Conservation (phyloP, 1,139 yeast genomes). For the Arxiozyma slooffiae region DNA sequence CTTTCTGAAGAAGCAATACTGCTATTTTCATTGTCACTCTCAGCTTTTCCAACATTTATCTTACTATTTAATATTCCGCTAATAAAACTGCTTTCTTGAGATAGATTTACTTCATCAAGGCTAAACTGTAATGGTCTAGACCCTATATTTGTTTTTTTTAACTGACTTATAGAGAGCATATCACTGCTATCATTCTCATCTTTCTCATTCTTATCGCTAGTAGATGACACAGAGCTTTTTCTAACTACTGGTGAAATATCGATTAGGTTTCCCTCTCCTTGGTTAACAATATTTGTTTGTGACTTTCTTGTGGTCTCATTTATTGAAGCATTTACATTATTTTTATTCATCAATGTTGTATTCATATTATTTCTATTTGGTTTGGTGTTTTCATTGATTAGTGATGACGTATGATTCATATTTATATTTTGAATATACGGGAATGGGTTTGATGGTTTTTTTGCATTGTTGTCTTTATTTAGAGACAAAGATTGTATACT, state of each 20-base stretch:
- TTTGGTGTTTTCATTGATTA: neutral
- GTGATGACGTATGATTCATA: neutral
- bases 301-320: conserved; percentile 1
- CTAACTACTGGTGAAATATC: conserved; percentile 1
- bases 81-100: conserved; percentile 4
- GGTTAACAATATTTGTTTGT: neutral
- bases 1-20: conserved; percentile 22
- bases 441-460: conserved; percentile 2
- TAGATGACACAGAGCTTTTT: neutral
- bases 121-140: conserved; percentile 5
- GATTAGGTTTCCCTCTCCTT: neutral
- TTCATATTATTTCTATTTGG: neutral
- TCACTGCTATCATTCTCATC: neutral
- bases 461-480: neutral
- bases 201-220: neutral
- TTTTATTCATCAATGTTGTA: neutral
- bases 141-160: neutral
- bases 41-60: neutral
- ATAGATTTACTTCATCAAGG: conserved; percentile 8
- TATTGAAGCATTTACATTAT: neutral
- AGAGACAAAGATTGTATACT: neutral
- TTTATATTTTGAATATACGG: neutral
- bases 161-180: neutral
- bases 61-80: neutral
- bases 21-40: neutral